phyloP scores from a whole-genome alignment of 164 flowering plant genomes.

The Macadamia integrifolia region DNA sequence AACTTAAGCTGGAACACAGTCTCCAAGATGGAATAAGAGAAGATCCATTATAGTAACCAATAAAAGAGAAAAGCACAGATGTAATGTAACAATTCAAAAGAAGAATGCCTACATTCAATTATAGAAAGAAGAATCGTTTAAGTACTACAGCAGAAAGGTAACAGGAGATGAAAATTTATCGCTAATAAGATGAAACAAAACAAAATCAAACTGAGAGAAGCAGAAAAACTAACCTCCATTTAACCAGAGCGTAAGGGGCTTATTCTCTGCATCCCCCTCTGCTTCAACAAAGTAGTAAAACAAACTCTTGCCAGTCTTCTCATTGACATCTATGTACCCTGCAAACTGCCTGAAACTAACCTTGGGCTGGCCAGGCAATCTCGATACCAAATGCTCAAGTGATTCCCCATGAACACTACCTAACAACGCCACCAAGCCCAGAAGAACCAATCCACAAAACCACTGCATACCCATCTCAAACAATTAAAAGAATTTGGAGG shows the following conservation, averaged over 20 bases:
- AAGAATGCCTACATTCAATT: background rate
- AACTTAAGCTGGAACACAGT: too few relatives aligned
- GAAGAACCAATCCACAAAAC: conserved; percentile 19
- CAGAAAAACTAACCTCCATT: conserved; percentile 68
- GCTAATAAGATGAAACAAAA: background rate
- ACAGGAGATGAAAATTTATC: background rate
- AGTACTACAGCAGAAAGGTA: background rate
- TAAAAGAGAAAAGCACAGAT: background rate
- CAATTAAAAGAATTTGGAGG: background rate
- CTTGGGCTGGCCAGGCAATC: conserved; percentile 78
- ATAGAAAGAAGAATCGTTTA: background rate
- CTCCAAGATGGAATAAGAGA: too few relatives aligned
- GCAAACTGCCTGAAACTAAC: conserved; percentile 83
- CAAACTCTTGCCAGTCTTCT: conserved; percentile 73
- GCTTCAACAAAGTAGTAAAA: conserved; percentile 96
- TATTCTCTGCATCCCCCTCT: conserved; percentile 42
- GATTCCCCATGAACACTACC: conserved; percentile 47
- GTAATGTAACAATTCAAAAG: too few relatives aligned
- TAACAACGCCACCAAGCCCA: conserved; percentile 18
- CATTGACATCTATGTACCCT: conserved; percentile 84
- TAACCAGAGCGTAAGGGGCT: conserved; percentile 89
- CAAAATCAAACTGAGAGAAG: background rate
- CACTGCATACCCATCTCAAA: conserved; percentile 25
- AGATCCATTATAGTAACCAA: too few relatives aligned
- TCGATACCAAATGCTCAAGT: conserved; percentile 64